Evolutionary conservation across 805 yeast species (phyloP), one percentile per base, ranked within the genome.

Genomic region (Gaillardinia entomophila): DNA sequence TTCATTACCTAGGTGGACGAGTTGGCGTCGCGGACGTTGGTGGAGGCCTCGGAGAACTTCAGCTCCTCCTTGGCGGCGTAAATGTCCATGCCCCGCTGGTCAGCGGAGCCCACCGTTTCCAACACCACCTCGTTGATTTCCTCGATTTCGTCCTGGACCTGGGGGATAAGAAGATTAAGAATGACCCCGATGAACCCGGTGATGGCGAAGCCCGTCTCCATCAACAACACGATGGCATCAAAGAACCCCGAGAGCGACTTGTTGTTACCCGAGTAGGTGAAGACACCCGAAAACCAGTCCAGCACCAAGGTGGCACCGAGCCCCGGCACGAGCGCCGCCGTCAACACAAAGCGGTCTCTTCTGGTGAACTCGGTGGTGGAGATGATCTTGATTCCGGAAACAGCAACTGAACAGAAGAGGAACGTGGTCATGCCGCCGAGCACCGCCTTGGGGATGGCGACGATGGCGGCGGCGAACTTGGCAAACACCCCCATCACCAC

Each of bases 381-480:
- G 37, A 82, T 78, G 49, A 82, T 79, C 39, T 77, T 71, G 32
- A 82, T 55, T 41, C 89, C 89, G 2, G 88, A 79, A 12, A 79
- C 83, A 1, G 85, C 85, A 20, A 82, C 89, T 3, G 87, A 75
- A 20, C 83, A 71, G 68, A 82, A 82, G 32, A 82, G 61, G 57
- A 82, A 82, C 4, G 88, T 69, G 17, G 80, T 81, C 95, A 87
- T 85, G 43, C 96, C 96, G 42, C 96, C 96, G 36, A 88, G 67
- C 19, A 61, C 55, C 2, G 39, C 33, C 22, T 31, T 70, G 26
- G 95, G 95, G 49, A 84, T 85, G 23, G 94, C 71, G 18, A 82
- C 86, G 37, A 88, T 68, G n/a, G 95, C 57, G 1, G 55, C 57
- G 6, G 57, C 51, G 37, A 51, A 51, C 38, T 51, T 51, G 29